These are phyloP conservation scores for Xylariaceae sp. DNA, from an alignment of 2,329 filamentous ascomycete genomes.

Conservation along the genomic window DNA sequence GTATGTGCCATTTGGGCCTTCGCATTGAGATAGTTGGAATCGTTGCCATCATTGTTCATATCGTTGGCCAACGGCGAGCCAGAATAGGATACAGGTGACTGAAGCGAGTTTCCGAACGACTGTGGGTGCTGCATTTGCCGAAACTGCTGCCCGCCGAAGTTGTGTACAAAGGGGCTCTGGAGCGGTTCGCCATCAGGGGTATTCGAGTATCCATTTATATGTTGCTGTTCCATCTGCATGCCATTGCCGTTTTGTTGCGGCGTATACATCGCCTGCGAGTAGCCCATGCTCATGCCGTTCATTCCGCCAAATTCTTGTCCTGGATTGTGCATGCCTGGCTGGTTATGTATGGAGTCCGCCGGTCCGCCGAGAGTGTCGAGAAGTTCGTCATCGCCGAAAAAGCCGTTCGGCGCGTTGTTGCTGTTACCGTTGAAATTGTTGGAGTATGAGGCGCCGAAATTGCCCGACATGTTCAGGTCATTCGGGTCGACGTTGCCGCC, in stretches of 20 bases:
- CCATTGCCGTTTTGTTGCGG: constrained; percentile 52
- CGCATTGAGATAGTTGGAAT: constrained; percentile 52
- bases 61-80: constrained; percentile 49
- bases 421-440: constrained; percentile 53
- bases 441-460: constrained; percentile 58
- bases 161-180: constrained; percentile 80
- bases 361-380: constrained; percentile 66
- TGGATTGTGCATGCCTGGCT: constrained; percentile 48
- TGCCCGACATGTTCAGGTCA: constrained; percentile 67
- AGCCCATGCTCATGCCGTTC: constrained; percentile 55
- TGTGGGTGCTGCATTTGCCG: constrained; percentile 61
- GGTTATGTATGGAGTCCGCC: constrained; percentile 41
- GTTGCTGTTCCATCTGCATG: constrained; percentile 61
- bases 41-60: constrained; percentile 45
- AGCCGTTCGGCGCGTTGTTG: constrained; percentile 62
- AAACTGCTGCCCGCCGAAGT: constrained; percentile 75
- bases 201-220: constrained; percentile 79
- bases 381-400: constrained; percentile 87
- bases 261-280: constrained; percentile 49
- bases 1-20: constrained; percentile 60
- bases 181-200: constrained; percentile 90
- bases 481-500: constrained; percentile 74
- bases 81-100: constrained; percentile 48
- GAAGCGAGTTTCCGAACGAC: constrained; percentile 51
- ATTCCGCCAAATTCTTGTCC: constrained; percentile 55